Evolutionary conservation across 164 flowering plant species (phyloP).

Genomic region (Umbilicus rupestris): DNA sequence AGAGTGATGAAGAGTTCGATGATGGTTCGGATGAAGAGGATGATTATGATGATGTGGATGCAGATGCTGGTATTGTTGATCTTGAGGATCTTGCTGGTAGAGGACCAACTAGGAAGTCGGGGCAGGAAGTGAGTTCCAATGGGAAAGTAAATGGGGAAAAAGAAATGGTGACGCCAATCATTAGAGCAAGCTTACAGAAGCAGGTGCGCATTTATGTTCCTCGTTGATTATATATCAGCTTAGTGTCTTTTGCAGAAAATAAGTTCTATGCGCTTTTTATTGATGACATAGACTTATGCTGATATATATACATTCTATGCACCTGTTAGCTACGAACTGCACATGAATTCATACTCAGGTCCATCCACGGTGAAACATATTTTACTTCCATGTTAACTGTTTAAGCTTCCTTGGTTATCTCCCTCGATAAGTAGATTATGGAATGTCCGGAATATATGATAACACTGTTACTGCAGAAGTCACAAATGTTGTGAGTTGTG

Average conservation of each 20-base stretch:
- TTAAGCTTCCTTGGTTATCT: not conserved
- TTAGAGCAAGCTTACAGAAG: conserved; percentile 74
- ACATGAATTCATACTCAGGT: not conserved
- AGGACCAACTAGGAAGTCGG: conserved; percentile 58
- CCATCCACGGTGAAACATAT: not conserved
- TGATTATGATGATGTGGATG: conserved; percentile 28
- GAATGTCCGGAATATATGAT: not conserved
- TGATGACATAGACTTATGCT: no score
- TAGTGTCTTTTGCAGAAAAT: no score
- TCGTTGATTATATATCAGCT: not conserved
- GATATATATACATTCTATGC: not conserved
- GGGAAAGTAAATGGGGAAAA: conserved; percentile 42
- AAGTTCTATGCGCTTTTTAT: no score
- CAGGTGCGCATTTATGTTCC: conserved; percentile 38
- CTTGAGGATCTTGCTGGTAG: conserved; percentile 93
- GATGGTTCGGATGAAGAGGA: conserved; percentile 26
- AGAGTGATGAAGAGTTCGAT: conserved; percentile 30
- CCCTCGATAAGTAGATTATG: not conserved
- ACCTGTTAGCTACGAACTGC: not conserved
- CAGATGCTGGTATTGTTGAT: conserved; percentile 57
- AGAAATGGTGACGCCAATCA: conserved; percentile 90
- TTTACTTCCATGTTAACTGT: not conserved
- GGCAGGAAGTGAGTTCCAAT: conserved; percentile 23
- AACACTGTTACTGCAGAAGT: not conserved
- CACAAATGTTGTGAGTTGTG: not conserved